phyloP scores from a whole-genome alignment of 495 filamentous ascomycete genomes.

The Friedmanniomyces endolithicus region DNA sequence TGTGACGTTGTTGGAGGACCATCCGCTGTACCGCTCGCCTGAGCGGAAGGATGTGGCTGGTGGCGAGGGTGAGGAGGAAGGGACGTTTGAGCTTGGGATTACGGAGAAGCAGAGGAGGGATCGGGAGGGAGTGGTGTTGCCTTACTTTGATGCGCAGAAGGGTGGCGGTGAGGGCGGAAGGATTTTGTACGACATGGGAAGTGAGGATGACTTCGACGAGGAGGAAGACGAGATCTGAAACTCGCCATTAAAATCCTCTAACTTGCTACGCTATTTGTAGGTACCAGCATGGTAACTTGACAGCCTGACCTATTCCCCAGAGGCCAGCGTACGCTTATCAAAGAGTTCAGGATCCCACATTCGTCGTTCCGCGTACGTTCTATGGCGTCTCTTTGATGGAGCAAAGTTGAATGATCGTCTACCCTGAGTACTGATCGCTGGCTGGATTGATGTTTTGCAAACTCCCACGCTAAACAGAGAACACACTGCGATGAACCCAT shows the following conservation, averaged over 20 bases:
- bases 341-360: no score
- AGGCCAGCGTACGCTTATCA: no score
- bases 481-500: no score
- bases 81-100: conserved; percentile 71
- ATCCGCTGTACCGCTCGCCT: conserved; percentile 49
- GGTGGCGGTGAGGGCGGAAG: conserved; percentile 72
- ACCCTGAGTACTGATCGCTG: no score
- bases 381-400: no score
- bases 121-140: conserved; percentile 76
- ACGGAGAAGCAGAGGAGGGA: conserved; percentile 82
- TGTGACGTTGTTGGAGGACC: conserved; percentile 66
- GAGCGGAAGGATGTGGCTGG: conserved; percentile 30
- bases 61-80: conserved; percentile 35
- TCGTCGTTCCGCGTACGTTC: no score
- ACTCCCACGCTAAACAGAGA: no score
- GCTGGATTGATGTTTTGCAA: no score
- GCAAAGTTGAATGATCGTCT: no score
- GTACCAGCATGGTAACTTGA: no score
- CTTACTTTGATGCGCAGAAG: conserved; percentile 90
- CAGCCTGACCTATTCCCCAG: no score
- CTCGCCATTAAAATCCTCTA: neutral
- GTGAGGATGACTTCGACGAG: conserved; percentile 96
- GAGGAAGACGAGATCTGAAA: conserved; percentile 93
- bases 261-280: no score
- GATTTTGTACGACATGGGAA: conserved; percentile 92